Evolutionary conservation across 2,329 filamentous ascomycete genomes (phyloP), one percentile per base, ranked within the genome.

Genomic region (Lasiodiplodia sp.): DNA sequence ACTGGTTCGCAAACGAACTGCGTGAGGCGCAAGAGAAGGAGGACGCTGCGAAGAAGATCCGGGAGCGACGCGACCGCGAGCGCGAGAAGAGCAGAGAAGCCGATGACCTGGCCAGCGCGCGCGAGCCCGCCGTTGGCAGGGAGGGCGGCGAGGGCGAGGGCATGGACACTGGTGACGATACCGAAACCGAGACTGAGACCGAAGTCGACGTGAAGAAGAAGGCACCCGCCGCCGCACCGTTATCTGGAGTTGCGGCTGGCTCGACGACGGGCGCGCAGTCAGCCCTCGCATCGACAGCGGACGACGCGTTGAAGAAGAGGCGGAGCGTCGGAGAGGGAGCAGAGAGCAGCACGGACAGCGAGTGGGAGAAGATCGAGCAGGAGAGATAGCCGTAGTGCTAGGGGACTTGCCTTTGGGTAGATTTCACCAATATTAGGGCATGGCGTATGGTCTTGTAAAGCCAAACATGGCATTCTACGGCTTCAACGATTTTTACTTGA

Each of bases 331-430:
- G 82, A 12, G 84, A 84, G 68, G 84, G 85, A 66, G 86, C 85
- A 12, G 86, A 88, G 71, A 75, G 85, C 70, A 95, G 93, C 80
- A 97, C 94, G 4, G 95, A 98, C 82, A 95, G 95, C 76, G 95
- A 98, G 82, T 98, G 95, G 95, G 95, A 97, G 84, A 96, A 96
- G 84, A 91, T 98, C 25, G 91, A 92, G 79, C 83, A 81, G 69
- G 79, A 78, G 25, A 78, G 74, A 75, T 79, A 68, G 64, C 18
- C 63, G 10, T 25, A 37, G 49, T 55, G 63, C 37, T n/a, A 38
- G 18, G 16, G 44, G 25, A 31, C 25, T 34, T 34, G 40, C 58
- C 58, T 34, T 63, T 51, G 40, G 47, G 60, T 64, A 64, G 47
- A 40, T 25, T 31, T 52, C 60, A 63, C 28, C 28, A 63, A 34